Base-by-base conservation (phyloP, 768 basidiomycete genomes). In the Mycena rebaudengoi region DNA sequence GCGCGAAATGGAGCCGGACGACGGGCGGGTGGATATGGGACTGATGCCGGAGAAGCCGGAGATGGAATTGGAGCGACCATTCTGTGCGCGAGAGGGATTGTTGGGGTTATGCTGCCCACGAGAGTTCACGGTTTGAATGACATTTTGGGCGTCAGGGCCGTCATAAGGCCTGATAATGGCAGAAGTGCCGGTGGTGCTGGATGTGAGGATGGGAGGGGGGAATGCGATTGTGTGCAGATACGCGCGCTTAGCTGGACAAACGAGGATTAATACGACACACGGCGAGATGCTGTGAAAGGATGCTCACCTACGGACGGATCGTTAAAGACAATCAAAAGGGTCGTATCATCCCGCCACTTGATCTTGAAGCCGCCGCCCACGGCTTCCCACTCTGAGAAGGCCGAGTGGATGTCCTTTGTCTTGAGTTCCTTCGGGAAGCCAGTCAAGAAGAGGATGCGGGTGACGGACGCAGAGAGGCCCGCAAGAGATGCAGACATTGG, bases 261-360 rank as follows among this genome's bases (percentile, higher is more conserved):
- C n/a, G n/a, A n/a, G n/a, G n/a, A n/a, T n/a, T 20, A 32, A 35
- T 55, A 26, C 35, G 45, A 51, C 58, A 39, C 53, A 33, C 44
- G 43, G 30, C 55, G 33, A 33, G 33, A 26, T 39, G 35, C 50
- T 67, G 23, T 21, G 49, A 21, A 28, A 11, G 43, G 35, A 62
- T 41, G 85, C 96, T 83, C 73, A 98, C 98, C 97, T 43, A 91
- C 84, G 48, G 85, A 82, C 58, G 98, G 88, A 79, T 99, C 98
- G 66, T 87, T 86, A 75, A 99, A 99, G 57, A 99, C 98, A 69
- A 98, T 91, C 70, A 96, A 81, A 39, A 97, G 91, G 73, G 93
- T 96, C 35, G 94, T 95, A 78, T 99, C 98, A 77, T 99, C 96
- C 70, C 88, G 86, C 98, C 98, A 99, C 76, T 99, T 99, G 75